A percentile compares a stretch with the other conserved stretches of the same genome.
Evolutionary conservation across 441 rosid species (phyloP).

Genomic region (Arabidopsis lyrata): DNA sequence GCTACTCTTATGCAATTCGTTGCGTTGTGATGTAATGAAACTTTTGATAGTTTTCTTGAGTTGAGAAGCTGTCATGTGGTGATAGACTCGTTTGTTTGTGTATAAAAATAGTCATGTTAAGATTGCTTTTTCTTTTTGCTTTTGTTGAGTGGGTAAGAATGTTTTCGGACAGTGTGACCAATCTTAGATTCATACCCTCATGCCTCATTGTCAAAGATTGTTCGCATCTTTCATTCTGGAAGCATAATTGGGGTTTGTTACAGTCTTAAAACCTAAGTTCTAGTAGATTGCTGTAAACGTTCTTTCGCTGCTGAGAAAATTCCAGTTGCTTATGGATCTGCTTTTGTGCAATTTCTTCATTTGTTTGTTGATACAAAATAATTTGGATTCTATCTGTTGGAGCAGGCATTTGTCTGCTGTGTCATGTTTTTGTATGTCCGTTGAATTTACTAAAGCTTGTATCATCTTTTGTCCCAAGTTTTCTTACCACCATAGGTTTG

Average conservation of each 20-base stretch:
- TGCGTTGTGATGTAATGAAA: neutral
- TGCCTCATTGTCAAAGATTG: neutral
- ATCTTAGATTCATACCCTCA: neutral
- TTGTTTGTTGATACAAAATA: neutral
- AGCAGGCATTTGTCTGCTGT: neutral
- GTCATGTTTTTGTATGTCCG: neutral
- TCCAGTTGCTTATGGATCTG: neutral
- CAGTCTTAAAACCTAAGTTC: neutral
- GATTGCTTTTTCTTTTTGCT: neutral
- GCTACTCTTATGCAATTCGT: neutral
- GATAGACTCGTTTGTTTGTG: slow-evolving; percentile 1
- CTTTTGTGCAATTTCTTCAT: neutral
- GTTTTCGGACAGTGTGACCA: neutral
- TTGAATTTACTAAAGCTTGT: neutral
- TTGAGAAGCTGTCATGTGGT: slow-evolving; percentile 17
- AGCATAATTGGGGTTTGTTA: neutral
- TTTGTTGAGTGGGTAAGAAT: neutral
- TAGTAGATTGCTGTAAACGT: slow-evolving; percentile 6
- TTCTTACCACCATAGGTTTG: neutral
- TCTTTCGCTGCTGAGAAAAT: neutral
- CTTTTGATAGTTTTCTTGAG: slow-evolving; percentile 10
- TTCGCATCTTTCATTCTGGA: neutral
- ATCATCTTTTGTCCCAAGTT: neutral
- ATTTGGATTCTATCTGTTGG: slow-evolving; percentile 12
- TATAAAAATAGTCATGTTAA: neutral